Base-by-base conservation (phyloP, 805 yeast genomes). In the Metschnikowia sp. region DNA sequence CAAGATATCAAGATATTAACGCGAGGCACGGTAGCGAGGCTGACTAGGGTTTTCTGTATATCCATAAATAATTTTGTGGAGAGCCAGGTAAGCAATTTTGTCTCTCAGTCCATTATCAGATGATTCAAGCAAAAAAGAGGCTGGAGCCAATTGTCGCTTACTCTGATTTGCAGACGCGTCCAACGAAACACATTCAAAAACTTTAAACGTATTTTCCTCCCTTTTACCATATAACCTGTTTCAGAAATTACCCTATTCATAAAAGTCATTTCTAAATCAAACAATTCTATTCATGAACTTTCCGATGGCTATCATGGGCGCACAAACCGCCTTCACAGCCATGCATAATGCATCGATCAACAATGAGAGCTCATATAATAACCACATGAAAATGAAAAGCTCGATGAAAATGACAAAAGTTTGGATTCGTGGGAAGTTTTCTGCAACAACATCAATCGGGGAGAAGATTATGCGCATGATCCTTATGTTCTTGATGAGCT, bases 261-360 rank as follows among this genome's bases (percentile, higher is more conserved):
- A 31, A 10, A 31, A 31, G n/a, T 34, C 19, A 13, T 10, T 15
- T 10, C 18, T 1, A 15, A 8, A 31, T 36, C 56, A 71, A 62
- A 70, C 65, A 22, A 72, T 65, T 44, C 72, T 59, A 55, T 72
- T 72, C 75, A 72, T 68, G 48, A 72, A 64, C 46, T 67, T 51
- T 4, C 77, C 77, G 54, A 72, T 57, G 10, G 77, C 77, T 18
- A 72, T 71, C 71, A 72, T 70, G 8, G 76, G 77, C 9, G 75
- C 75, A 62, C 76, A 72, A 8, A 72, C 59, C 1, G 77, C 76
- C 50, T 68, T 68, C 22, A 72, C 68, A 62, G 70, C 70, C 73
- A 69, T 69, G 53, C 76, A 72, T 26, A 72, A 50, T 1, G 77
- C 76, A 54, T 72, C 75, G 11, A 72, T 61, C 42, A 72, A 59